phyloP scores from a whole-genome alignment of 2,329 filamentous ascomycete species.

The Canariomyces notabilis region DNA sequence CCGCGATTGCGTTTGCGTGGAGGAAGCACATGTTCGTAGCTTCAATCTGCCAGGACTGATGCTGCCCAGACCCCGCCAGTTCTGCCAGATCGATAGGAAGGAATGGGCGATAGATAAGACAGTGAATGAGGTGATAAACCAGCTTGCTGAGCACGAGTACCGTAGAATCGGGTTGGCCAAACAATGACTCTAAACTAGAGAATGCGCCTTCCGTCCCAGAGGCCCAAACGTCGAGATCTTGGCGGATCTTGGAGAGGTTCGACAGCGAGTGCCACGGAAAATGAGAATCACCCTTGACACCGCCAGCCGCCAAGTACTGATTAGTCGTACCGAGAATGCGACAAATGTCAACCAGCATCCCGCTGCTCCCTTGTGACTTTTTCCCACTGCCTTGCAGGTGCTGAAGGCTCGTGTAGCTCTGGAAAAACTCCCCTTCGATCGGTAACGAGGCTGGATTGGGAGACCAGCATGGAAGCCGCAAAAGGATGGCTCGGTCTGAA shows the following conservation, averaged over 20 bases:
- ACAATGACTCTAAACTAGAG: conserved; percentile 67
- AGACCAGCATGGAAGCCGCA: conserved; percentile 72
- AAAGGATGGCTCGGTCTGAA: conserved; percentile 67
- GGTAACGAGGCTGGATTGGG: conserved; percentile 55
- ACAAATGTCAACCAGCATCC: conserved; percentile 79
- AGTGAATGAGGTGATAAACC: conserved; percentile 82
- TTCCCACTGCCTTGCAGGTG: conserved; percentile 64
- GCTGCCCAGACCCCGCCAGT: conserved; percentile 72
- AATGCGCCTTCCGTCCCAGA: conserved; percentile 76
- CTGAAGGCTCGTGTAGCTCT: conserved; percentile 71
- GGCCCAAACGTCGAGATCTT: conserved; percentile 81
- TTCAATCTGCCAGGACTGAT: conserved; percentile 90
- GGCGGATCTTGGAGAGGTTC: conserved; percentile 77
- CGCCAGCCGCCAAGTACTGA: conserved; percentile 75
- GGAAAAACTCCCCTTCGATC: conserved; percentile 75
- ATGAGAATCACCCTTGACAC: conserved; percentile 83
- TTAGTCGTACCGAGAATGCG: conserved; percentile 80
- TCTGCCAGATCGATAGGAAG: conserved; percentile 79
- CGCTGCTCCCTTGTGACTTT: conserved; percentile 68
- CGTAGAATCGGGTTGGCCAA: conserved; percentile 73
- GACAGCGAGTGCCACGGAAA: conserved; percentile 88
- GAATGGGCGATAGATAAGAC: conserved; percentile 81
- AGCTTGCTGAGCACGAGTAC: conserved; percentile 77
- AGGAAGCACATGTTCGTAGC: conserved; percentile 82
- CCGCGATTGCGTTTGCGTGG: conserved; percentile 82